Evolutionary conservation across 2,329 filamentous ascomycete genomes (phyloP).

Genomic region (Phyllosticta citriasiana): DNA sequence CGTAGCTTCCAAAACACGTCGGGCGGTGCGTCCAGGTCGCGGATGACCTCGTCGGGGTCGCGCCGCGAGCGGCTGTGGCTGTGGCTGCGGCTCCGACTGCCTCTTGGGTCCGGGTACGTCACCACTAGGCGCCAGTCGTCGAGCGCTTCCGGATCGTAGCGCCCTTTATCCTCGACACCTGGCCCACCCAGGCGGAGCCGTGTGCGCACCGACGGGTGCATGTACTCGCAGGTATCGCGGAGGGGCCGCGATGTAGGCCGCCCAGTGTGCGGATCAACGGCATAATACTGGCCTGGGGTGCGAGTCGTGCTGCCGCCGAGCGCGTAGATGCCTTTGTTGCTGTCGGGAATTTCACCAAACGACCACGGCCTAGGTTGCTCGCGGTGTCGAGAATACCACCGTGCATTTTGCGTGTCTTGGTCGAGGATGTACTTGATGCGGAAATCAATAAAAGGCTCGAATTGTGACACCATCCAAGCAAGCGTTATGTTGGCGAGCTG

Average conservation of each 20-base stretch:
- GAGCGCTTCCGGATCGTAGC: constrained; percentile 37
- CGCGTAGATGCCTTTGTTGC: constrained; percentile 36
- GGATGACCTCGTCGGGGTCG: background rate
- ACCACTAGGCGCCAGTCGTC: constrained; percentile 39
- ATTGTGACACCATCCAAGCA: constrained; percentile 48
- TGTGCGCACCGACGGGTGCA: constrained; percentile 40
- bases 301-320: constrained; percentile 36
- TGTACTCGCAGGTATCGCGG: constrained; percentile 41
- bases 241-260: constrained; percentile 34
- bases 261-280: constrained; percentile 35
- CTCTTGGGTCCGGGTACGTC: constrained; percentile 24
- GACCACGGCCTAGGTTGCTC: constrained; percentile 37
- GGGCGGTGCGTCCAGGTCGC: constrained; percentile 13
- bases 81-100: background rate
- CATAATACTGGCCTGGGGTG: constrained; percentile 39
- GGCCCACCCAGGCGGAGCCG: constrained; percentile 37
- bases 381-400: constrained; percentile 2
- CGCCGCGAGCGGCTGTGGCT: constrained; percentile 7
- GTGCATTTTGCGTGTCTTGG: constrained; percentile 16
- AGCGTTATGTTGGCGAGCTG: constrained; percentile 43
- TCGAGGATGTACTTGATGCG: constrained; percentile 38
- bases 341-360: constrained; percentile 36
- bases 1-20: constrained; percentile 34
- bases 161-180: constrained; percentile 34
- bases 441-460: constrained; percentile 39